phyloP scores from a whole-genome alignment of 768 basidiomycete species.

The Termitomyces bulborhizus region DNA sequence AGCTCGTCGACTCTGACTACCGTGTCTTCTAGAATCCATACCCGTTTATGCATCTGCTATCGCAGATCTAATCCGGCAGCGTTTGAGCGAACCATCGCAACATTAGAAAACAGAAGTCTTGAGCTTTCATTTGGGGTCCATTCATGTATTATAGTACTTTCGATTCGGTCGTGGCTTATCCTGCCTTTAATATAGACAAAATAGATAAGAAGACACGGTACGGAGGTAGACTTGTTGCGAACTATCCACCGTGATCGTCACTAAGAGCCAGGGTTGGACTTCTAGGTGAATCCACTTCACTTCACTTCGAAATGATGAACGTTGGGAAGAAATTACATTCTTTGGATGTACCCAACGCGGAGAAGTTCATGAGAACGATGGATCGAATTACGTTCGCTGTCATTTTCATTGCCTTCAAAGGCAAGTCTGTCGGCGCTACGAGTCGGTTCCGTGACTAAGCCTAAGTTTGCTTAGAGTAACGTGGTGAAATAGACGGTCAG shows the following conservation, averaged over 20 bases:
- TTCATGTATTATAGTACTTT: background rate
- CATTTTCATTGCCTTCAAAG: background rate
- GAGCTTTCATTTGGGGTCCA: background rate
- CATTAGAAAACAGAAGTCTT: background rate
- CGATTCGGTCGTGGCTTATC: background rate
- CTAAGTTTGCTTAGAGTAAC: too few species aligned
- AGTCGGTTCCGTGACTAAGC: too few species aligned
- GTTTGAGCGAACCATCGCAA: background rate
- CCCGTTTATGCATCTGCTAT: constrained; percentile 6
- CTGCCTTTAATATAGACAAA: background rate
- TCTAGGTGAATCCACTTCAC: background rate
- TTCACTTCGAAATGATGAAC: background rate
- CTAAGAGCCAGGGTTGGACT: background rate
- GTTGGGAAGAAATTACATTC: background rate
- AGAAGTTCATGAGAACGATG: too few species aligned
- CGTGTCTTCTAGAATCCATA: constrained; percentile 3
- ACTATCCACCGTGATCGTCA: background rate
- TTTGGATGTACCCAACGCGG: background rate
- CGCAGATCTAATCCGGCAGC: constrained; percentile 4
- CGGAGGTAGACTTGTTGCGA: background rate
- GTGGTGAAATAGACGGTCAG: too few species aligned
- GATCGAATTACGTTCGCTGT: background rate
- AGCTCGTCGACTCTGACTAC: background rate
- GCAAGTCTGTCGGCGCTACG: too few species aligned
- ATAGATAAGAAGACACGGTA: background rate